Conservation (phyloP, 257 asterid species). For the Petunia secreta region DNA sequence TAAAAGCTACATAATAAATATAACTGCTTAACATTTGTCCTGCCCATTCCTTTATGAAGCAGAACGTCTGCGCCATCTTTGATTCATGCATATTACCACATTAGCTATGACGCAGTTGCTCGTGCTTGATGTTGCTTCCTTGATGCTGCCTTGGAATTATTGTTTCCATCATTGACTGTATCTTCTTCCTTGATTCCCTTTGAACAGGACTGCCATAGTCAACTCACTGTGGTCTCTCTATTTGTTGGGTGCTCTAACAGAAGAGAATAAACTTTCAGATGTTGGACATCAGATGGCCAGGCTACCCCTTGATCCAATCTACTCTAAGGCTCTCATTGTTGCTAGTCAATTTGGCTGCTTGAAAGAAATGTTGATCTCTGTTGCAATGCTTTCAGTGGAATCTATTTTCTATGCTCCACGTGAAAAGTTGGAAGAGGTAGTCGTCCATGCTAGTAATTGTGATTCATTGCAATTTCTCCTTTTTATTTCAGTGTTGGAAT, state of each 20-base stretch:
- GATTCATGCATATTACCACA: neutral
- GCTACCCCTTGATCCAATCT: conserved; percentile 88
- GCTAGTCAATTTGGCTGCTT: conserved; percentile 83
- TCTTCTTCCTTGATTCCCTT: neutral
- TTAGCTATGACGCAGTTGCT: neutral
- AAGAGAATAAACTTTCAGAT: conserved; percentile 72
- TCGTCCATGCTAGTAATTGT: conserved; percentile 15
- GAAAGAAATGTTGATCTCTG: conserved; percentile 84
- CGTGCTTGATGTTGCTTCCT: no score
- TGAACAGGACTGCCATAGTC: conserved; percentile 73
- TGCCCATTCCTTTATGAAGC: neutral
- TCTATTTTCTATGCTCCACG: conserved; percentile 91
- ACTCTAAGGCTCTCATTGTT: conserved; percentile 88
- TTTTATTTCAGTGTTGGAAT: neutral
- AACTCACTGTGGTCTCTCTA: conserved; percentile 83
- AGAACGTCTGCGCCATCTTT: neutral
- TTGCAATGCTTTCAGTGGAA: conserved; percentile 93
- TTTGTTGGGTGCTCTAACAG: conserved; percentile 91
- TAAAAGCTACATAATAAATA: neutral
- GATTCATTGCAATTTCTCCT: neutral
- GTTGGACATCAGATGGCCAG: conserved; percentile 90
- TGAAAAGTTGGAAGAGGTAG: conserved; percentile 95
- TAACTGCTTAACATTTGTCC: neutral
- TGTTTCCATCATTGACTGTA: conserved; percentile 21
- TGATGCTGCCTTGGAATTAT: neutral